Percentiles rank a stretch among this genome's conserved stretches.
Conservation (phyloP, 2,329 filamentous ascomycete genomes). For the Clarireedia sp. region DNA sequence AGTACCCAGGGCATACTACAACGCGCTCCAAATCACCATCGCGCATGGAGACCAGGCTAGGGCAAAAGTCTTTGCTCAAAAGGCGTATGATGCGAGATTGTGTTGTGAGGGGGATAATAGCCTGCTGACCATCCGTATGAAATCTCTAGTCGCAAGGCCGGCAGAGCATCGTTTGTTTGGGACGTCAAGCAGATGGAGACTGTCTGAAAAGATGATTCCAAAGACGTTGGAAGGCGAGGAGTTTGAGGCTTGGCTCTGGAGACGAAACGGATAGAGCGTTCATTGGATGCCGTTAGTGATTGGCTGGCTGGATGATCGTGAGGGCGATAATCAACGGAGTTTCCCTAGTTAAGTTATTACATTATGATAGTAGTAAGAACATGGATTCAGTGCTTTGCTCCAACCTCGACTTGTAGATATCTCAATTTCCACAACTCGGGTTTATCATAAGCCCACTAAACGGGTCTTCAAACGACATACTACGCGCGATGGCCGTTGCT, state of each 20-base stretch:
- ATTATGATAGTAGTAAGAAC: no score
- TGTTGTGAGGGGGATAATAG: slow-evolving; percentile 34
- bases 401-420: no score
- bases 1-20: slow-evolving; percentile 32
- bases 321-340: no score
- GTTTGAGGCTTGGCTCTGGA: slow-evolving; percentile 15
- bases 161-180: slow-evolving; percentile 4
- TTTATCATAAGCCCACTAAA: no score
- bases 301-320: no score
- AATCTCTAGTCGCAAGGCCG: slow-evolving; percentile 3
- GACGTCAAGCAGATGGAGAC: slow-evolving; percentile 6
- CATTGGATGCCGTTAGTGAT: no score
- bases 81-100: slow-evolving; percentile 27
- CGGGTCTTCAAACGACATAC: no score
- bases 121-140: slow-evolving; percentile 22
- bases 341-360: no score
- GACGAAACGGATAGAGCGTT: slow-evolving; percentile 1
- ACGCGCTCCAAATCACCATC: slow-evolving; percentile 35
- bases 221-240: slow-evolving; percentile 1
- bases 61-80: slow-evolving; percentile 35
- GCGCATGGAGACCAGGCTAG: slow-evolving; percentile 36
- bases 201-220: neutral
- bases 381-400: no score
- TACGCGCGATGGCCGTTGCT: neutral
- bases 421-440: no score